Percentiles rank a stretch among this genome's conserved stretches.
Conservation (phyloP, 2,329 filamentous ascomycete genomes). For the Blumeriella jaapii region DNA sequence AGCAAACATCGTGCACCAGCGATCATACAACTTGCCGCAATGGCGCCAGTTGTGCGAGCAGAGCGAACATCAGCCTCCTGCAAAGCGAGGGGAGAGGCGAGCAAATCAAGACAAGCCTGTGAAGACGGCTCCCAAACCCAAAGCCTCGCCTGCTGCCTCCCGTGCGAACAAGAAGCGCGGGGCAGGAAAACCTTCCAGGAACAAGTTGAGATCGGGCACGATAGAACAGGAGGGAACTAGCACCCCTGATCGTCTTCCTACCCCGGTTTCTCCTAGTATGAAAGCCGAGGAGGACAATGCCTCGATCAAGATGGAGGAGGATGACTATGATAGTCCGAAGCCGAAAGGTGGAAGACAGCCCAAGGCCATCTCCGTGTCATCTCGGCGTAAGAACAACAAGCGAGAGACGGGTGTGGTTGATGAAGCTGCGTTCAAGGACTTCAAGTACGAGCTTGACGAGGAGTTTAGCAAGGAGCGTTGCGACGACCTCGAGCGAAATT, state of each 20-base stretch:
- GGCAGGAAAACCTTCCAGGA: slow-evolving; percentile 17
- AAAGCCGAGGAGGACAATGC: slow-evolving; percentile 28
- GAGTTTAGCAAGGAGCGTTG: slow-evolving; percentile 88
- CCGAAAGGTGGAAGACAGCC: slow-evolving; percentile 37
- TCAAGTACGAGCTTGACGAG: slow-evolving; percentile 82
- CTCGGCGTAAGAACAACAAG: slow-evolving; percentile 75
- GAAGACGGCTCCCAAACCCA: slow-evolving; percentile 26
- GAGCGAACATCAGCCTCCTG: slow-evolving; percentile 90
- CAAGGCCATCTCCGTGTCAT: slow-evolving; percentile 60
- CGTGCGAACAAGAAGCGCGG: slow-evolving; percentile 14
- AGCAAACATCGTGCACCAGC: slow-evolving; percentile 90
- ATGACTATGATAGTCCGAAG: slow-evolving; percentile 36
- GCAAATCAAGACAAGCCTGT: slow-evolving; percentile 32
- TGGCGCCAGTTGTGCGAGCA: slow-evolving; percentile 92
- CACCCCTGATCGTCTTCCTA: slow-evolving; percentile 36
- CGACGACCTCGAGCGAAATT: slow-evolving; percentile 84
- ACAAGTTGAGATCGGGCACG: slow-evolving; percentile 16
- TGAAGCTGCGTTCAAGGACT: slow-evolving; percentile 80
- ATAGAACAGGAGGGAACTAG: slow-evolving; percentile 30
- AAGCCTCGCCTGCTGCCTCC: slow-evolving; percentile 10
- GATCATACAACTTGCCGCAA: slow-evolving; percentile 92
- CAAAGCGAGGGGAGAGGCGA: slow-evolving; percentile 71
- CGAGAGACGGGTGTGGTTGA: slow-evolving; percentile 74
- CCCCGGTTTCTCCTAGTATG: slow-evolving; percentile 38
- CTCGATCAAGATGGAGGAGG: slow-evolving; percentile 28